A percentile compares a stretch with the other conserved stretches of the same genome.
Conservation (phyloP, 2,329 filamentous ascomycete genomes). For the Macroventuria anomochaeta region DNA sequence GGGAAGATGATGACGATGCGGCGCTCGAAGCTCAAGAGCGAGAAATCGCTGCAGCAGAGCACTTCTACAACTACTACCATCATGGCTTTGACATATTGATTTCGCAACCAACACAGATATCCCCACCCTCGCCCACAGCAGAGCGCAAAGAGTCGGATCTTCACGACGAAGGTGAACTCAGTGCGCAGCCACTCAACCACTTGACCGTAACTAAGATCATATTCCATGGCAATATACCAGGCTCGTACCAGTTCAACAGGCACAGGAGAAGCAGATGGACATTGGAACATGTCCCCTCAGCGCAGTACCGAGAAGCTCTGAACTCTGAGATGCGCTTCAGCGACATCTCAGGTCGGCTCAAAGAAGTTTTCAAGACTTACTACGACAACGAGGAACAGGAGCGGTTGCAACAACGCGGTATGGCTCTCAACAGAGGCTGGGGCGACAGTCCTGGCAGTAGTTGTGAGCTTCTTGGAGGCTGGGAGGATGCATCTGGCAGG, state of each 20-base stretch:
- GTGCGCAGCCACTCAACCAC: conserved; percentile 59
- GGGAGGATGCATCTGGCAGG: conserved; percentile 70
- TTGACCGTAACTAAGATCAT: conserved; percentile 91
- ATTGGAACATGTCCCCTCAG: conserved; percentile 60
- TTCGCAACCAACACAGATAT: conserved; percentile 69
- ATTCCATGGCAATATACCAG: conserved; percentile 91
- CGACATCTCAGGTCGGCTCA: conserved; percentile 69
- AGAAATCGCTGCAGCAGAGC: conserved; percentile 68
- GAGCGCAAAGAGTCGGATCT: conserved; percentile 55
- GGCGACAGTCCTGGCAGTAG: conserved; percentile 90
- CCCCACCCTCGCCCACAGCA: conserved; percentile 61
- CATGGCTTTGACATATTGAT: conserved; percentile 93
- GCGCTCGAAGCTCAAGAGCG: conserved; percentile 66
- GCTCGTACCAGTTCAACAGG: conserved; percentile 95
- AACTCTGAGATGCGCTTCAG: conserved; percentile 73
- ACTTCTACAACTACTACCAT: conserved; percentile 96
- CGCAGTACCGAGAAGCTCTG: conserved; percentile 55
- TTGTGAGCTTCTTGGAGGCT: conserved; percentile 68
- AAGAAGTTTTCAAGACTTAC: conserved; percentile 71
- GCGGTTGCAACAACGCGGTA: conserved; percentile 63
- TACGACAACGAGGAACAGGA: conserved; percentile 65
- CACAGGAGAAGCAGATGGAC: conserved; percentile 90
- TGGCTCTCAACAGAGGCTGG: conserved; percentile 91
- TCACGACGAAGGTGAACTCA: conserved; percentile 33
- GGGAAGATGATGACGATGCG: conserved; percentile 53